phyloP scores from a whole-genome alignment of 2,329 filamentous ascomycete species.

The Trichophyton schoenleinii region DNA sequence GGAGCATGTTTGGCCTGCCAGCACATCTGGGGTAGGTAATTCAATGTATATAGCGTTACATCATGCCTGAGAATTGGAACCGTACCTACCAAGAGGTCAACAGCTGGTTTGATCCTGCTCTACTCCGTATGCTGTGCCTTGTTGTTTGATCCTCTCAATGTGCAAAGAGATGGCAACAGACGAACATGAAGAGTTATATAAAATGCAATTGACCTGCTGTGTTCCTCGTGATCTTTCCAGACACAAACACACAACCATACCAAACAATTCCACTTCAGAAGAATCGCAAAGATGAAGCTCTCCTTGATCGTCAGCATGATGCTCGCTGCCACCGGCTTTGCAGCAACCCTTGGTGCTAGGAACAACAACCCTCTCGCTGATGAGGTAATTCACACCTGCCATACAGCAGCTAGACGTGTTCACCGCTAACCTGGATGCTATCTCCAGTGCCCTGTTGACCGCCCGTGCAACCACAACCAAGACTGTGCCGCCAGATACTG shows the following conservation, averaged over 20 bases:
- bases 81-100: neutral
- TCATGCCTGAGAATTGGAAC: neutral
- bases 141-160: neutral
- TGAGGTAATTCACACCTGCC: neutral
- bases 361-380: neutral
- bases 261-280: neutral
- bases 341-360: neutral
- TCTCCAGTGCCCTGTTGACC: neutral
- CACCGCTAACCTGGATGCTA: neutral
- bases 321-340: neutral
- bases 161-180: too few relatives aligned
- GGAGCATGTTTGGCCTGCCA: neutral
- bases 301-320: constrained; percentile 2
- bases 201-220: neutral
- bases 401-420: neutral
- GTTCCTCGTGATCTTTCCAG: neutral
- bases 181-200: neutral
- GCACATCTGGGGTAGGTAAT: neutral
- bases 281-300: neutral
- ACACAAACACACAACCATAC: neutral
- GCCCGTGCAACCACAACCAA: neutral
- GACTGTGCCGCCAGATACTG: neutral
- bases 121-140: neutral
- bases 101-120: neutral
- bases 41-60: neutral